Evolutionary conservation across 2,329 filamentous ascomycete genomes (phyloP).

Genomic region (Alternaria gaisen): DNA sequence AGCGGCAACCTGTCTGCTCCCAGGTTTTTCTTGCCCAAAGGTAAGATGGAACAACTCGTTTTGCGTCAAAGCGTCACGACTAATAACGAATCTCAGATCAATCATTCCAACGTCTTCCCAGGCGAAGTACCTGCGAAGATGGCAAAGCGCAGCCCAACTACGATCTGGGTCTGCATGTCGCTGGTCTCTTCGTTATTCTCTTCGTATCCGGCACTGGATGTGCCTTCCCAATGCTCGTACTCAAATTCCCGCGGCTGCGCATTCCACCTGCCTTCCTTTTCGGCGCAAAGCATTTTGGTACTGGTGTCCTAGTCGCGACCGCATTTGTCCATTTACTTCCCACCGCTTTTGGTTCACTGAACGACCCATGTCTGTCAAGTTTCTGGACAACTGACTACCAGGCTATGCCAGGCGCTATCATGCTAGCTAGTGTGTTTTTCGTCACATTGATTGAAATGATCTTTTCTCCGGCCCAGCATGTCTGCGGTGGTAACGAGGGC

Average conservation of each 20-base stretch:
- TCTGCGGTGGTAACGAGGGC: slow-evolving; percentile 62
- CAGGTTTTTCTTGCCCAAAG: slow-evolving; percentile 11
- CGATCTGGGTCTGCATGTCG: slow-evolving; percentile 42
- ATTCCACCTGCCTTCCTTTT: slow-evolving; percentile 68
- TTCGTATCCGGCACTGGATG: slow-evolving; percentile 58
- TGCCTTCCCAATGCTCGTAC: slow-evolving; percentile 68
- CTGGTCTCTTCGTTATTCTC: slow-evolving; percentile 47
- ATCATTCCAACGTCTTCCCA: slow-evolving; percentile 24
- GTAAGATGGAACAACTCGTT: slow-evolving; percentile 13
- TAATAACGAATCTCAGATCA: slow-evolving; percentile 7
- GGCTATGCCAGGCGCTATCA: slow-evolving; percentile 69
- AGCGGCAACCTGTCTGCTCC: slow-evolving; percentile 16
- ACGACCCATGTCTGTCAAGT: slow-evolving; percentile 61
- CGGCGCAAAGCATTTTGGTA: slow-evolving; percentile 67
- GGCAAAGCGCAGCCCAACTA: slow-evolving; percentile 37
- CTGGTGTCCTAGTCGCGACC: slow-evolving; percentile 82
- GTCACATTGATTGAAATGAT: slow-evolving; percentile 70
- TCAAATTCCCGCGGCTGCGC: slow-evolving; percentile 66
- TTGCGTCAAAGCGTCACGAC: not conserved
- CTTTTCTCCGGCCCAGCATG: slow-evolving; percentile 65
- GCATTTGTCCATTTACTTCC: slow-evolving; percentile 79
- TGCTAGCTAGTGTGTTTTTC: slow-evolving; percentile 67
- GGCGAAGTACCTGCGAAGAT: slow-evolving; percentile 33
- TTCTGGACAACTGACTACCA: slow-evolving; percentile 67
- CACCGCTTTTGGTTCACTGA: slow-evolving; percentile 62